phyloP scores from a whole-genome alignment of 192 early-diverging fungal species.

The Backusella australiensis region DNA sequence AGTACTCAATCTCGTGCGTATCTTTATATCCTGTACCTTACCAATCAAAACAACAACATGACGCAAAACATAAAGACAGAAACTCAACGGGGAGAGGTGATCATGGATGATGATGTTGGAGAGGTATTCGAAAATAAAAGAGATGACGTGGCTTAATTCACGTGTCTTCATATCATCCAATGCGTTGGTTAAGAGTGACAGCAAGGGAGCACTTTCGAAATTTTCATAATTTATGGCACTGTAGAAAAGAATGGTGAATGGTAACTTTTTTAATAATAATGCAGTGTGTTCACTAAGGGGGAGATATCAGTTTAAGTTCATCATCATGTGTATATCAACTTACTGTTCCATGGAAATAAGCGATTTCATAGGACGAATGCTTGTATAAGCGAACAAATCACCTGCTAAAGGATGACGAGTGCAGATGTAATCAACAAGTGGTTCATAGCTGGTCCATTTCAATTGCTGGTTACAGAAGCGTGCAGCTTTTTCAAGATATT shows the following conservation, averaged over 20 bases:
- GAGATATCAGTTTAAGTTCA: neutral
- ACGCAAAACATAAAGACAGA: slow-evolving; percentile 10
- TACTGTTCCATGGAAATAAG: slow-evolving; percentile 11
- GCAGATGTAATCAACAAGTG: slow-evolving; percentile 39
- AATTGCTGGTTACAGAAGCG: slow-evolving; percentile 8
- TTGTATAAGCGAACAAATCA: slow-evolving; percentile 30
- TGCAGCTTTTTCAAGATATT: slow-evolving; percentile 23
- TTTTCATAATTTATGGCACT: neutral
- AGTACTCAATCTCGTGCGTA: neutral
- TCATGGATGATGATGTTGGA: neutral
- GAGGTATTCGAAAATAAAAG: slow-evolving; percentile 15
- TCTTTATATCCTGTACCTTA: slow-evolving; percentile 4
- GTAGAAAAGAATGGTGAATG: slow-evolving; percentile 17
- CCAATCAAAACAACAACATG: neutral
- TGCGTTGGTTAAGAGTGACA: neutral
- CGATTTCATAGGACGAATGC: neutral
- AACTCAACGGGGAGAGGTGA: neutral
- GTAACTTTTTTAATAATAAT: slow-evolving; percentile 2
- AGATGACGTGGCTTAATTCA: neutral
- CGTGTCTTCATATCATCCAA: neutral
- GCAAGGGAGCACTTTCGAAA: neutral
- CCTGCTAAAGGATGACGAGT: slow-evolving; percentile 41
- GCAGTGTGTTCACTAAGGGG: neutral
- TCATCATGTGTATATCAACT: neutral
- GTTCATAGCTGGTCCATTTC: slow-evolving; percentile 19